These are phyloP conservation scores for Trichaptum fuscoviolaceum DNA, from an alignment of 768 basidiomycete genomes.

Conservation along the genomic window DNA sequence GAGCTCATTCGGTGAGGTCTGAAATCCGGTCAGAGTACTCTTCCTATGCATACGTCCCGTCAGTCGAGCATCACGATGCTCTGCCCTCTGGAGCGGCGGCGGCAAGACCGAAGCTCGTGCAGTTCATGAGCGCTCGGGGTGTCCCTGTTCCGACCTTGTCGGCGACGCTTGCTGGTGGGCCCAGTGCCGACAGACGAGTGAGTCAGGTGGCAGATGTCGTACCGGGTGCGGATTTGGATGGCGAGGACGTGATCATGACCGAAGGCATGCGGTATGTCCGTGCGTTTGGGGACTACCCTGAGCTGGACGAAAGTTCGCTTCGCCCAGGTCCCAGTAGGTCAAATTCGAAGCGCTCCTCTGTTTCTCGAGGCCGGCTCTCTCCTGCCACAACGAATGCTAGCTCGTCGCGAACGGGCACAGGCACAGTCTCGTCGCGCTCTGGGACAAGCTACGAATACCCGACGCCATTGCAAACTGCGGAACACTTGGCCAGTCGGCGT, in stretches of 20 bases:
- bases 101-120: conserved; percentile 63
- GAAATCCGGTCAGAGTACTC: conserved; percentile 34
- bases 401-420: not conserved
- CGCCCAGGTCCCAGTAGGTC: not conserved
- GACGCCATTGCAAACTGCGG: not conserved
- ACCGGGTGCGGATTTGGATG: conserved; percentile 23
- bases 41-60: conserved; percentile 19
- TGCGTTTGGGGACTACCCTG: conserved; percentile 45
- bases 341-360: not conserved
- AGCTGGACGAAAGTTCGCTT: not conserved
- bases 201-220: conserved; percentile 66
- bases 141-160: conserved; percentile 55
- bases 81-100: conserved; percentile 28
- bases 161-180: conserved; percentile 18
- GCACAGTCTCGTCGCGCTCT: not conserved
- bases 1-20: conserved; percentile 51
- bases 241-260: conserved; percentile 34
- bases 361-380: not conserved
- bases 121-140: conserved; percentile 62
- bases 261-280: conserved; percentile 70
- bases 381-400: conserved; percentile 1
- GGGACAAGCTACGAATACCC: not conserved
- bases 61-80: not conserved
- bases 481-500: not conserved
- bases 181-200: conserved; percentile 32